phyloP scores from a whole-genome alignment of 2,329 filamentous ascomycete species.

The Penicillium rolfsii region DNA sequence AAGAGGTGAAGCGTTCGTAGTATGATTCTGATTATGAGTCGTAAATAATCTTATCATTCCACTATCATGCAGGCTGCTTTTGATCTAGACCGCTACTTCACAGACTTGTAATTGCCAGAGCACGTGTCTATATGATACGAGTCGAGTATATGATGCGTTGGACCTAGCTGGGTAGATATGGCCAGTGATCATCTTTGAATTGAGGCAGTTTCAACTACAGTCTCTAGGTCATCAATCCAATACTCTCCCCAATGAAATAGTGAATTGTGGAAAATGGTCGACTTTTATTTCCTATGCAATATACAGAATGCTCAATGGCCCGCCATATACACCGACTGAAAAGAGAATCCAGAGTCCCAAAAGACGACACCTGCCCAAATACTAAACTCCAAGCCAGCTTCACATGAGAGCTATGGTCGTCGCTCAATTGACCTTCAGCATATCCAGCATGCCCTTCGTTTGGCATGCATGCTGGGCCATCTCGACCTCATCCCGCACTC shows the following conservation, averaged over 20 bases:
- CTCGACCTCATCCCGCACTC: conserved; percentile 78
- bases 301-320: conserved; percentile 32
- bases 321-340: conserved; percentile 31
- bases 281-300: conserved; percentile 32
- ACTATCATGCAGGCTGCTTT: neutral
- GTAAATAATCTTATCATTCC: neutral
- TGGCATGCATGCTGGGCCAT: conserved; percentile 79
- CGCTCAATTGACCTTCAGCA: conserved; percentile 53
- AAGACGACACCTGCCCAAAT: conserved; percentile 22
- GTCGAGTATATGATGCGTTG: neutral
- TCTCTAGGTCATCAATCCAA: no score
- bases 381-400: conserved; percentile 25
- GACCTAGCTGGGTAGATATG: neutral
- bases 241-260: neutral
- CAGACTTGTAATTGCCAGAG: neutral
- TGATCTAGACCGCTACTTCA: neutral
- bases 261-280: conserved; percentile 9
- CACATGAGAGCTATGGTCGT: conserved; percentile 12
- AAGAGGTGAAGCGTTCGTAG: neutral
- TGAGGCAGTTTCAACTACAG: no score
- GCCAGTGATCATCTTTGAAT: neutral
- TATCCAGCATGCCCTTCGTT: conserved; percentile 86
- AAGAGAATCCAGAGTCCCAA: conserved; percentile 15
- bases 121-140: neutral
- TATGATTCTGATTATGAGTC: no score